Conservation (phyloP, 2,329 filamentous ascomycete genomes). For the Cladosporium sp. region DNA sequence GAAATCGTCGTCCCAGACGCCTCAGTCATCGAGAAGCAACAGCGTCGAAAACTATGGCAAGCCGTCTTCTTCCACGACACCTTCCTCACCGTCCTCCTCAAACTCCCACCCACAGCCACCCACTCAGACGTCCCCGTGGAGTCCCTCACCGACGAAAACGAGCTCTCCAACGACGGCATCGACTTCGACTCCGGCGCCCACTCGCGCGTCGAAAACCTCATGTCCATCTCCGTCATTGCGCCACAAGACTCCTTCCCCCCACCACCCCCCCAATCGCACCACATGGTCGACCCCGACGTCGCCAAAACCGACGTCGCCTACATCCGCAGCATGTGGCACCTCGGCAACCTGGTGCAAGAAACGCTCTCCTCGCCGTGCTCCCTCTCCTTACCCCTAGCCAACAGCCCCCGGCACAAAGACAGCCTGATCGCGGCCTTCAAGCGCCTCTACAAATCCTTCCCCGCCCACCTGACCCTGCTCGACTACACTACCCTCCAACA, state of each 20-base stretch:
- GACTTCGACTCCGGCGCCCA: constrained; percentile 52
- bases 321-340: constrained; percentile 71
- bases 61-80: constrained; percentile 78
- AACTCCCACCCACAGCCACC: constrained; percentile 71
- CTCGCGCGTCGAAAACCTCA: constrained; percentile 45
- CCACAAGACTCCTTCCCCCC: constrained; percentile 33
- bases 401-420: constrained; percentile 64
- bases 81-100: constrained; percentile 72
- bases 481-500: constrained; percentile 57
- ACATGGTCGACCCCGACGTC: constrained; percentile 28
- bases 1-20: constrained; percentile 66
- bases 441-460: constrained; percentile 68
- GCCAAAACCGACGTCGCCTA: constrained; percentile 45
- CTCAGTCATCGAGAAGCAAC: constrained; percentile 68
- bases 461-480: constrained; percentile 65
- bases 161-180: constrained; percentile 47
- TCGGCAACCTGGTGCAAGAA: constrained; percentile 74
- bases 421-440: constrained; percentile 67
- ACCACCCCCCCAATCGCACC: constrained; percentile 30
- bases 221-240: constrained; percentile 49
- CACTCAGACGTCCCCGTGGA: constrained; percentile 77
- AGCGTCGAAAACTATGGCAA: constrained; percentile 76
- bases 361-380: constrained; percentile 71
- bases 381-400: constrained; percentile 67
- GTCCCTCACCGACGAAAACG: constrained; percentile 63